phyloP scores from a whole-genome alignment of 2,329 filamentous ascomycete species.

The Beauveria rudraprayagi region DNA sequence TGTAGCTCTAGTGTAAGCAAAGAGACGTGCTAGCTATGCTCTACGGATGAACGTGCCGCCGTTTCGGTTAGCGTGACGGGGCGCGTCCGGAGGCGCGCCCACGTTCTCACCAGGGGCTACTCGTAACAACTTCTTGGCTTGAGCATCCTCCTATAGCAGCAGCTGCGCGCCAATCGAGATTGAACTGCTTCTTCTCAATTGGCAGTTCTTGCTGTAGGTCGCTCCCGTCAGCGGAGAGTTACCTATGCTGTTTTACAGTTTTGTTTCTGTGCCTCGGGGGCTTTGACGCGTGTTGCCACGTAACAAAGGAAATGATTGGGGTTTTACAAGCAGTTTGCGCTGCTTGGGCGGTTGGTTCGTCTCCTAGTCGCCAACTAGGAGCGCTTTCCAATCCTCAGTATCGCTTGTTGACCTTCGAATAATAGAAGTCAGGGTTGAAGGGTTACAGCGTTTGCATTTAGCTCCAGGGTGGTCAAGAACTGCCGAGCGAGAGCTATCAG shows the following conservation, averaged over 20 bases:
- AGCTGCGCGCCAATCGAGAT: neutral
- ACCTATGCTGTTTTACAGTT: neutral
- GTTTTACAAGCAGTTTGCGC: neutral
- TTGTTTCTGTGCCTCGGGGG: neutral
- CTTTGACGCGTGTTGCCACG: neutral
- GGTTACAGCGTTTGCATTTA: too few species aligned
- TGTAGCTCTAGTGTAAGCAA: neutral
- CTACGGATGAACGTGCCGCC: neutral
- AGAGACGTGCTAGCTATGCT: conserved; percentile 1
- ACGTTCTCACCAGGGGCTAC: neutral
- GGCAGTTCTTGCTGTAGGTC: neutral
- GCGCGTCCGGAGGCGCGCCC: neutral
- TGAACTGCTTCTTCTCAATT: neutral
- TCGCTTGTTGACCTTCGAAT: conserved; percentile 2
- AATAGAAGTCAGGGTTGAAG: conserved; percentile 5
- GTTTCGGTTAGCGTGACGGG: neutral
- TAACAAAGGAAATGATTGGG: neutral
- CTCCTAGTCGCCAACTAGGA: neutral
- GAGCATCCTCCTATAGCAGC: neutral
- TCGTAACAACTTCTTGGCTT: neutral
- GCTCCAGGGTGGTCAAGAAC: too few species aligned
- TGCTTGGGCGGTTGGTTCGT: neutral
- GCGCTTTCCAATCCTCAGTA: neutral
- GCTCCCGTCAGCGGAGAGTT: neutral
- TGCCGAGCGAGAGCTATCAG: too few species aligned